These are phyloP conservation scores for Rhododendron griersonianum DNA, from an alignment of 148 eudicot genomes.

Conservation along the genomic window DNA sequence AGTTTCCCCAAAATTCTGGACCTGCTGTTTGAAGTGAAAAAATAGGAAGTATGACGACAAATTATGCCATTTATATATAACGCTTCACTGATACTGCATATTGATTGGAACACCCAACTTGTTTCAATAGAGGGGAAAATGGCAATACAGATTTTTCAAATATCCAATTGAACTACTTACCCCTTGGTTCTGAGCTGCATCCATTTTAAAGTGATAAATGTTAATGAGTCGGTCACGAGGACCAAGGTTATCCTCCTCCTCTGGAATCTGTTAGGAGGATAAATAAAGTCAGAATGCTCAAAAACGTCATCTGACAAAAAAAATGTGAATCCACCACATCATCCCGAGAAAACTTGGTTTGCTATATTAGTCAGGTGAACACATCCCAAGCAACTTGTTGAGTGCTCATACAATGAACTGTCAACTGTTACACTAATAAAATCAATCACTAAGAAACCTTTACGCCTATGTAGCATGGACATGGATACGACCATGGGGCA, in stretches of 20 bases:
- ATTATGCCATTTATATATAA: too few relatives aligned
- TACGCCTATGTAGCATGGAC: too few relatives aligned
- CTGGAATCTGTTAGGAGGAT: slow-evolving; percentile 62
- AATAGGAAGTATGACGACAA: too few relatives aligned
- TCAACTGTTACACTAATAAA: too few relatives aligned
- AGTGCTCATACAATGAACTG: neutral
- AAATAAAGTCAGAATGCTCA: too few relatives aligned
- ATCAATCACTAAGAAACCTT: too few relatives aligned
- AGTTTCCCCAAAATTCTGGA: slow-evolving; percentile 95
- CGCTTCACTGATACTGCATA: too few relatives aligned
- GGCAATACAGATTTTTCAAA: too few relatives aligned
- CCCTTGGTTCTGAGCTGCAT: slow-evolving; percentile 68
- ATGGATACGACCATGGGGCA: too few relatives aligned
- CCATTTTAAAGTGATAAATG: slow-evolving; percentile 88
- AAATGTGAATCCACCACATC: neutral
- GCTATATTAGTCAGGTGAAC: neutral
- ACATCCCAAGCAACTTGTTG: neutral
- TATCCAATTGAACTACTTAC: neutral
- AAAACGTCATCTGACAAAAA: neutral
- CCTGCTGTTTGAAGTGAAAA: neutral
- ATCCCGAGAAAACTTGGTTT: neutral
- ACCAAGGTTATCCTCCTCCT: slow-evolving; percentile 83
- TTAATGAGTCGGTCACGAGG: slow-evolving; percentile 81
- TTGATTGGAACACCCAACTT: too few relatives aligned
- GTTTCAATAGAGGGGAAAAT: too few relatives aligned